Base-by-base conservation (phyloP, 331 rosid genomes). In the Quercus phellos region DNA sequence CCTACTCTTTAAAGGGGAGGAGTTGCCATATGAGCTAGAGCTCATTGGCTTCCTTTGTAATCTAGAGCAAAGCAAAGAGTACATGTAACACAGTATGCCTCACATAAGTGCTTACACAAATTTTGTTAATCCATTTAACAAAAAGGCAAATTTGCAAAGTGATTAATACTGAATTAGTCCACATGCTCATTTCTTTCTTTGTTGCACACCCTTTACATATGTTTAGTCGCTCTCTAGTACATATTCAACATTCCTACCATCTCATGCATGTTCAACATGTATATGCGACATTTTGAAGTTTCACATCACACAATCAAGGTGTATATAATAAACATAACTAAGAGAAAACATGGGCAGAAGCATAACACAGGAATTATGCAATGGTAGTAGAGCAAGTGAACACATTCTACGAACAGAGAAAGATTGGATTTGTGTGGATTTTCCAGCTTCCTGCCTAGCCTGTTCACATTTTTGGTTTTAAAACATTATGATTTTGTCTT, bases 1-100 rank as follows among this genome's bases (percentile, higher is more conserved):
- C 51, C 4, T 46, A 46, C 53, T 46, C 53, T 46, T 46, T 46
- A 3, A 46, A 12, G 17, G 53, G 53, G 0, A 46, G 53, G 53
- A 46, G 53, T 3, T 46, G 17, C 5, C 53, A 46, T 46, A 12
- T 46, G 17, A 46, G 17, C 53, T 46, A 46, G 53, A 46, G 53
- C 53, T 46, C 53, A 46, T 46, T 46, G 5, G 53, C 53, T 13
- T 17, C 50, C 4, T 66, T 9, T 66, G 26, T 66, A 66, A 10
- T 34, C 21, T 66, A 34, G 71, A 32, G 27, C 34, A 72, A 75
- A 77, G 72, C 43, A 73, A 64, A 55, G 55, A 9, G 67, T 29
- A 30, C n/a, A 17, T 64, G 24, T 4, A 60, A 26, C 69, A 16
- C 42, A 18, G 32, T 14, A 9, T 18, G 68, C 42, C 68, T 5